Percentiles rank a stretch among this genome's conserved stretches.
These are phyloP conservation scores for Sugiyamaella smithiae DNA, from an alignment of 805 yeast species.

Conservation along the genomic window DNA sequence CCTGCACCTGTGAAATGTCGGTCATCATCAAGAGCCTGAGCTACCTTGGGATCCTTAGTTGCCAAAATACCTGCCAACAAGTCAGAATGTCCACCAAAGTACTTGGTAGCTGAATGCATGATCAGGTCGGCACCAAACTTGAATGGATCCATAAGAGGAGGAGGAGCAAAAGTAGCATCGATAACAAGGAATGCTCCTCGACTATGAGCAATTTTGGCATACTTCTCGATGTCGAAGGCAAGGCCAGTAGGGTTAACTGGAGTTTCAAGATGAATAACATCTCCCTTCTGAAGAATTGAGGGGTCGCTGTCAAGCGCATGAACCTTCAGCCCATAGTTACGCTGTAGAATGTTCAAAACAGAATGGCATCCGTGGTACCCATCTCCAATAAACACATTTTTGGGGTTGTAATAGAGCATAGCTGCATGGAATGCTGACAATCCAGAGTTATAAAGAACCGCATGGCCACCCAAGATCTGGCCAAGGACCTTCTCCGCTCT, in stretches of 20 bases:
- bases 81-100: constrained; percentile 95
- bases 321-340: constrained; percentile 50
- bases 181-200: constrained; percentile 70
- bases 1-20: constrained; percentile 75
- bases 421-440: constrained; percentile 77
- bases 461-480: constrained; percentile 57
- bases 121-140: constrained; percentile 80
- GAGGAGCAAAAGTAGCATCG: constrained; percentile 93
- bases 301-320: constrained; percentile 30
- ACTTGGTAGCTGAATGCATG: constrained; percentile 92
- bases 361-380: constrained; percentile 87
- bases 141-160: constrained; percentile 81
- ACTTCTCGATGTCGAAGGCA: constrained; percentile 57
- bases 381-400: constrained; percentile 66
- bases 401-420: constrained; percentile 68
- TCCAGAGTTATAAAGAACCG: constrained; percentile 74
- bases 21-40: constrained; percentile 52
- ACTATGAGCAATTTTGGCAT: constrained; percentile 68
- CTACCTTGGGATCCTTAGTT: constrained; percentile 52
- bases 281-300: constrained; percentile 59
- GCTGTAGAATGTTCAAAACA: constrained; percentile 57
- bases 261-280: constrained; percentile 78
- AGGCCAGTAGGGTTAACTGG: constrained; percentile 85
- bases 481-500: constrained; percentile 66
- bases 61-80: constrained; percentile 76